These are phyloP conservation scores for Teunomyces pallodes DNA, from an alignment of 805 yeast species.

Conservation along the genomic window DNA sequence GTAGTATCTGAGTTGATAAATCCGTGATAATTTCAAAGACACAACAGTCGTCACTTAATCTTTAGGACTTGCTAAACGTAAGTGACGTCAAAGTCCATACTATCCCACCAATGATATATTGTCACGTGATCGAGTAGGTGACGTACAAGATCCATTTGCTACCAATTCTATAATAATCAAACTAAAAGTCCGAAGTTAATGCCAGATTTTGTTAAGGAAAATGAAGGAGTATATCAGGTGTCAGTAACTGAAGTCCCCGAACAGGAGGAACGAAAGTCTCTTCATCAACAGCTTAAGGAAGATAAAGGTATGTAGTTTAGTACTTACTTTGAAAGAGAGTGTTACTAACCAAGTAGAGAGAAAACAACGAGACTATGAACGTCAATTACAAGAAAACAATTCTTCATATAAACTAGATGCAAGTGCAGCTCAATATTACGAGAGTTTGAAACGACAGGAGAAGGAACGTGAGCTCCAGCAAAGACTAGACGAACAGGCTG, in stretches of 20 bases:
- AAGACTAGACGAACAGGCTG: slow-evolving; percentile 20
- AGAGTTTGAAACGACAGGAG: slow-evolving; percentile 20
- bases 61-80: too few relatives aligned
- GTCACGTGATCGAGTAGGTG: too few relatives aligned
- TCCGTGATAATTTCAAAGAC: too few relatives aligned
- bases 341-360: slow-evolving; percentile 23
- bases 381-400: slow-evolving; percentile 28
- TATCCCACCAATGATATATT: too few relatives aligned
- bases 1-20: too few relatives aligned
- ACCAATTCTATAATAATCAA: neutral
- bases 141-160: neutral
- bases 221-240: slow-evolving; percentile 4
- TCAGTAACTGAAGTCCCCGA: slow-evolving; percentile 9
- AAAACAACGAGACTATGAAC: slow-evolving; percentile 32
- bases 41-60: too few relatives aligned
- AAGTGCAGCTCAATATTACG: slow-evolving; percentile 35
- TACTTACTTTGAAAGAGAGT: too few relatives aligned
- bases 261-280: slow-evolving; percentile 32
- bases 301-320: slow-evolving; percentile 31
- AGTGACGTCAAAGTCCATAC: too few relatives aligned
- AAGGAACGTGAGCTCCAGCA: slow-evolving; percentile 15
- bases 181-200: neutral
- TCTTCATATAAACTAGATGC: slow-evolving; percentile 42
- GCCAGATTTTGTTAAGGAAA: slow-evolving; percentile 11
- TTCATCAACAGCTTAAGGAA: slow-evolving; percentile 42